Evolutionary conservation across 2,329 filamentous ascomycete species (phyloP), one percentile per base, ranked within the genome.

Genomic region (Sclerotinia spermophila): DNA sequence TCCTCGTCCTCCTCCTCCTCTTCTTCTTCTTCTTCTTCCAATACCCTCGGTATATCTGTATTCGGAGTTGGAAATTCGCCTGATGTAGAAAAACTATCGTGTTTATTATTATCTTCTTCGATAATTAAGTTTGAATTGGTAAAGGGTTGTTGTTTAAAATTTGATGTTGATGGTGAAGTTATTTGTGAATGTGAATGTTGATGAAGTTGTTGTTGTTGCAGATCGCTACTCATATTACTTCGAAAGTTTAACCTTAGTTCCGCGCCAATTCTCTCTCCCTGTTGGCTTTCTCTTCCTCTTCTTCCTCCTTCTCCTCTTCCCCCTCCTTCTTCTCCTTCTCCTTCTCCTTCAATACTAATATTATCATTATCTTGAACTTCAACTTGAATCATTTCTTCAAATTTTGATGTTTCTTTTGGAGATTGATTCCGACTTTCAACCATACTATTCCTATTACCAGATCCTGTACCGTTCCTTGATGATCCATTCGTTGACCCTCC

Each of bases 51-150:
- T 38, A 76, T 75, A 69, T 78, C 78, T 53, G 76, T 77, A 71
- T 74, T 76, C 4, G 77, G 78, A 5, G 77, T 78, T 1, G 77
- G 75, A 60, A 78, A 78, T 66, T 76, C 76, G 11, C 74, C 68
- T 4, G 76, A 75, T 5, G 58, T 61, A 5, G 77, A 76, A 24
- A 72, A 72, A 64, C 73, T 77, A 62, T 77, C 76, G 72, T 77
- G 74, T 64, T 75, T 77, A 56, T 71, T 55, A 38, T 70, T 51
- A 38, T 69, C 45, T 35, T 66, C 44, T 30, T 55, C 45, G 44
- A 67, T 33, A 19, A 40, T 55, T 17, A 56, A 45, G 51, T 51
- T 55, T 17, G 67, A 44, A 58, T 67, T 67, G 38, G 21, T n/a
- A 6, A 59, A 58, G 11, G 51, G 11, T 33, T 21, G 38, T 68